Evolutionary conservation across 1,284 basidiomycete species (phyloP).

Genomic region (Fomitopsis palustris): DNA sequence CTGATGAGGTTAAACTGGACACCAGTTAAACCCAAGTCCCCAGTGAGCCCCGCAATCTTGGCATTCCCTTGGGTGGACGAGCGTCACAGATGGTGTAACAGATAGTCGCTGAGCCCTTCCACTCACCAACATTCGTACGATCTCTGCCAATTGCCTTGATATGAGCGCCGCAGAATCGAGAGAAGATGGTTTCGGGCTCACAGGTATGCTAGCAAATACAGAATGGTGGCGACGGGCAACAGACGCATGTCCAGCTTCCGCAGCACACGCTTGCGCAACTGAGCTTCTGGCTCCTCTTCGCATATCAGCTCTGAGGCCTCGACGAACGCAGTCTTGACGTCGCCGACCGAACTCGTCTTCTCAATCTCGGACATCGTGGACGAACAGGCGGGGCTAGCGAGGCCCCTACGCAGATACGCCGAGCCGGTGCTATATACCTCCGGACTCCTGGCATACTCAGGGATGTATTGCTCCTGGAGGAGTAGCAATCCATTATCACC

Average conservation of each 20-base stretch:
- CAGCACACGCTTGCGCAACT: slow-evolving; percentile 8
- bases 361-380: neutral
- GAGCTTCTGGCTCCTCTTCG: neutral
- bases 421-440: neutral
- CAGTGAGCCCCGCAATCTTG: slow-evolving; percentile 14
- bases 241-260: slow-evolving; percentile 28
- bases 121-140: slow-evolving; percentile 66
- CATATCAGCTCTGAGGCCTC: neutral
- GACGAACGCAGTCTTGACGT: neutral
- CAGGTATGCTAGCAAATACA: slow-evolving; percentile 52
- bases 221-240: slow-evolving; percentile 51
- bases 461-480: neutral
- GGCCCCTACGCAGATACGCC: neutral
- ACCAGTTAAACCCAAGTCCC: slow-evolving; percentile 13
- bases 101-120: neutral
- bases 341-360: neutral
- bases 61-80: slow-evolving; percentile 10
- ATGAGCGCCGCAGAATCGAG: neutral
- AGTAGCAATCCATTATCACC: neutral
- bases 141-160: slow-evolving; percentile 47
- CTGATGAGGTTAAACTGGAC: slow-evolving; percentile 15
- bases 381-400: neutral
- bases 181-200: neutral
- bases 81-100: neutral
- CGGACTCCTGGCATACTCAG: neutral